A percentile compares a stretch with the other conserved stretches of the same genome.
Conservation (phyloP, 345 rosid genomes). For the Zanthoxylum bungeanum region DNA sequence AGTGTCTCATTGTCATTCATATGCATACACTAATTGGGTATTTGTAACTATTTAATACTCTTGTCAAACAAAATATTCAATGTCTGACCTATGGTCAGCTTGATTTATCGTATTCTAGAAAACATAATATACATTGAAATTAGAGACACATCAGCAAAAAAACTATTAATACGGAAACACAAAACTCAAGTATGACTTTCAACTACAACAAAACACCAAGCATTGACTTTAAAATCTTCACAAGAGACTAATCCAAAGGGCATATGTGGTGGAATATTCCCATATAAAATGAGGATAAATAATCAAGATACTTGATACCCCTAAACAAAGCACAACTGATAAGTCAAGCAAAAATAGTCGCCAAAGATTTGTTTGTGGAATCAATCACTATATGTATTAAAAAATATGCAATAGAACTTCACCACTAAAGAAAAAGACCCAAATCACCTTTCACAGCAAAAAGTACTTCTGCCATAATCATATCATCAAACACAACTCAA, state of each 20-base stretch:
- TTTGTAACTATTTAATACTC: not conserved
- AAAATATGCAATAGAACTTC: not conserved
- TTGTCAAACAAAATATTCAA: not conserved
- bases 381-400: conserved; percentile 16
- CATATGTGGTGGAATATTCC: conserved; percentile 43
- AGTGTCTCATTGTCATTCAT: not conserved
- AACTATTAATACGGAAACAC: not conserved
- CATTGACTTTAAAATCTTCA: conserved; percentile 28
- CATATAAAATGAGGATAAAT: conserved; percentile 9
- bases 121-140: not conserved
- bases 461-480: conserved; percentile 11
- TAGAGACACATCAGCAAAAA: not conserved
- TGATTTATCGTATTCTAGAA: not conserved
- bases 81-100: not conserved
- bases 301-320: conserved; percentile 24
- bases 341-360: conserved; percentile 25
- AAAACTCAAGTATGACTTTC: not conserved
- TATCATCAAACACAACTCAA: not conserved
- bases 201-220: conserved; percentile 20
- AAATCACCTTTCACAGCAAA: conserved; percentile 7
- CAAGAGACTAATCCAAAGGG: conserved; percentile 24
- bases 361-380: conserved; percentile 19
- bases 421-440: conserved; percentile 11
- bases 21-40: not conserved
- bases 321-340: conserved; percentile 11